Evolutionary conservation across 2,329 filamentous ascomycete genomes (phyloP), one percentile per base, ranked within the genome.

Genomic region (Grosmannia serpens): DNA sequence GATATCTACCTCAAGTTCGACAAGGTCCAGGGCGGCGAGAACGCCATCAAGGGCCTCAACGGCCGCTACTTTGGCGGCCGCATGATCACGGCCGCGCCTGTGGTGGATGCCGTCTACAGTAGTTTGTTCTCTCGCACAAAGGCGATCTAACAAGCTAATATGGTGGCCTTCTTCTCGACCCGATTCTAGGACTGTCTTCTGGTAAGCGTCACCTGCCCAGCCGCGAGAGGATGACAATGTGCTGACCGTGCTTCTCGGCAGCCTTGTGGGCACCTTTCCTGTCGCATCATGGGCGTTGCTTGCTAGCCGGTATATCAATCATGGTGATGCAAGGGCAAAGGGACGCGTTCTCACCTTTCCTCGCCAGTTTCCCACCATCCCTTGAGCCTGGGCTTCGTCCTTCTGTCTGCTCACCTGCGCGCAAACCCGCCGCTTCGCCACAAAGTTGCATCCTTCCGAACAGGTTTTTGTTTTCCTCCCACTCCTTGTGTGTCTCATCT

Each of bases 1-100:
- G 94, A 99, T 71, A 92, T 99, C 67, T 99, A 96, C 74, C 85
- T 99, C 72, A 99, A 99, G 74, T 99, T 99, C 76, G 91, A 96
- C 74, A 88, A 90, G 69, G 89, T 97, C 62, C 85, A 91, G 71
- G 92, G 92, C 67, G 92, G 92, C 70, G 90, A 96, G 75, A 97
- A 96, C 71, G 94, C 94, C 67, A 95, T 97, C 75, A 95, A 95
- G 73, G 94, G 94, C 69, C 84, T 99, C 63, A 97, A 99, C 73
- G 94, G 94, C 69, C 87, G 94, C 70, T 96, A 89, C 74, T 99
- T 99, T 74, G 94, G 90, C 70, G 89, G 89, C 68, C 84, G 86
- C 69, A 90, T 89, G 79, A 95, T 99, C 73, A 92, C 88, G 71
- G 94, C 92, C 67, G 88, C 91, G 64, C 94, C 91, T 72, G 90